Percentiles rank a stretch among this genome's conserved stretches.
Conservation (phyloP, 2,329 filamentous ascomycete genomes). For the Beauveria brongniartii region DNA sequence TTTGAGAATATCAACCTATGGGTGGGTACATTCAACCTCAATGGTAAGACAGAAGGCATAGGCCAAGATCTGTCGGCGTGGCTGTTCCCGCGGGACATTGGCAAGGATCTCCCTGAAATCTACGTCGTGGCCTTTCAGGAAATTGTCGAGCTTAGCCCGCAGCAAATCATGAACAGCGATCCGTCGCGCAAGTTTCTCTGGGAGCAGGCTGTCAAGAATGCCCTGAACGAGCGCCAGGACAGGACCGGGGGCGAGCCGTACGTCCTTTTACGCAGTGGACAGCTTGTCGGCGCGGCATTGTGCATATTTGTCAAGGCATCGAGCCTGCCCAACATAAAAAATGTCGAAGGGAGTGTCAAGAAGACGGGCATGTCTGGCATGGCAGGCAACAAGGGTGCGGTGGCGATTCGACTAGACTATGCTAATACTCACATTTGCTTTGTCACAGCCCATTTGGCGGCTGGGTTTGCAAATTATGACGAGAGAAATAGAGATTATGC, state of each 20-base stretch:
- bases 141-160: constrained; percentile 94
- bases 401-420: constrained; percentile 91
- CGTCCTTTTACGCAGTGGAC: constrained; percentile 81
- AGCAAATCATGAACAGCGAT: constrained; percentile 98
- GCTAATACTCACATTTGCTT: constrained; percentile 90
- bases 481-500: constrained; percentile 90
- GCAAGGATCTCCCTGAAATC: constrained; percentile 67
- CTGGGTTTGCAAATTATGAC: constrained; percentile 93
- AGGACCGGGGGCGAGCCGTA: constrained; percentile 66
- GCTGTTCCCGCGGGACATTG: constrained; percentile 59
- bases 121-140: constrained; percentile 93
- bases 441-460: constrained; percentile 91
- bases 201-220: constrained; percentile 73
- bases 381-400: constrained; percentile 95
- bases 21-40: constrained; percentile 90
- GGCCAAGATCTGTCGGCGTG: constrained; percentile 75
- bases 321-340: constrained; percentile 75
- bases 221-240: constrained; percentile 64
- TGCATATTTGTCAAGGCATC: constrained; percentile 84
- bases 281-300: constrained; percentile 87
- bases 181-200: constrained; percentile 76
- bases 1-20: constrained; percentile 68
- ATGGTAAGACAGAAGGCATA: constrained; percentile 73
- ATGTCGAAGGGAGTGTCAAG: constrained; percentile 92
- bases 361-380: constrained; percentile 94